A percentile compares a stretch with the other conserved stretches of the same genome.
phyloP scores from a whole-genome alignment of 345 rosid species.

The Brassica napus region Da-Ae NC_063436.1:6622501-6623000 shows the following conservation, averaged over 20 bases:
- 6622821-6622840: constrained; percentile 9
- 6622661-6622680: constrained; percentile 2
- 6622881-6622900: not conserved
- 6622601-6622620: constrained; percentile 47
- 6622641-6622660: not conserved
- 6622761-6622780: not conserved
- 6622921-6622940: constrained; percentile 30
- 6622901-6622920: constrained; percentile 24
- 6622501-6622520: constrained; percentile 38
- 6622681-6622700: not conserved
- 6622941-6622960: constrained; percentile 55
- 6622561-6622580: constrained; percentile 46
- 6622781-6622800: constrained; percentile 5
- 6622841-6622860: constrained; percentile 11
- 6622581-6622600: constrained; percentile 52
- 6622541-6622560: constrained; percentile 25
- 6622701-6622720: constrained; percentile 12
- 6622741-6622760: constrained; percentile 2
- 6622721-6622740: constrained; percentile 6
- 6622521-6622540: constrained; percentile 38
- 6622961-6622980: constrained; percentile 53
- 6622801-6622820: not conserved
- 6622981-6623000: constrained; percentile 66
- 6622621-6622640: constrained; percentile 6
- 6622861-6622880: constrained; percentile 8